Percentiles rank a stretch among this genome's conserved stretches.
phyloP scores from a whole-genome alignment of 345 rosid species.

The Moricandia moricandioides region DNA sequence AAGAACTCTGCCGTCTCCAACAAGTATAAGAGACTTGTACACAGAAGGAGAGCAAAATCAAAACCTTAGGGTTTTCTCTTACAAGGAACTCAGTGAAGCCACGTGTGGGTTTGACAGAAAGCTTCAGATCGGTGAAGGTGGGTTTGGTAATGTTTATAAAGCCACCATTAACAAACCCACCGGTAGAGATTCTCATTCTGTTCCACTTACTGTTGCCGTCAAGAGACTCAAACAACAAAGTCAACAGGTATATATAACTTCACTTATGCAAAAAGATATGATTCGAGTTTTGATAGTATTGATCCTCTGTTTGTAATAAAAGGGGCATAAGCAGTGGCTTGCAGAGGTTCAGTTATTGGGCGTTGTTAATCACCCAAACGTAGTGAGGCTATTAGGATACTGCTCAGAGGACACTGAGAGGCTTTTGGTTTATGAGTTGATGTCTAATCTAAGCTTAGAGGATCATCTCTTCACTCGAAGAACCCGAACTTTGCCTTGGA shows the following conservation, averaged over 20 bases:
- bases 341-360: constrained; percentile 90
- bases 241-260: constrained; percentile 56
- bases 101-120: constrained; percentile 62
- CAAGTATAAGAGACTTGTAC: constrained; percentile 58
- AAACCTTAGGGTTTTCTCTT: constrained; percentile 58
- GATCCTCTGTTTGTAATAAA: constrained; percentile 7
- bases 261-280: neutral
- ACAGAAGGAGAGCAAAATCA: constrained; percentile 51
- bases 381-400: constrained; percentile 84
- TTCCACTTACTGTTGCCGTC: constrained; percentile 57
- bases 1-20: constrained; percentile 43
- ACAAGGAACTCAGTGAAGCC: constrained; percentile 66
- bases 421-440: constrained; percentile 73
- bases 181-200: constrained; percentile 37
- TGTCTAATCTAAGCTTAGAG: constrained; percentile 84
- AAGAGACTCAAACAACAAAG: constrained; percentile 81
- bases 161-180: constrained; percentile 49
- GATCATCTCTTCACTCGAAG: constrained; percentile 62
- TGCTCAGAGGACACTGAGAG: constrained; percentile 61
- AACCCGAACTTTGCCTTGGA: constrained; percentile 57
- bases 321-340: constrained; percentile 95
- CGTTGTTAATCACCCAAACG: constrained; percentile 76
- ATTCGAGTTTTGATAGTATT: neutral
- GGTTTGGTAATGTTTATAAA: constrained; percentile 92
- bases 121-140: constrained; percentile 90